Conservation (phyloP, 495 filamentous ascomycete genomes). For the Parathielavia hyrcaniae region DNA sequence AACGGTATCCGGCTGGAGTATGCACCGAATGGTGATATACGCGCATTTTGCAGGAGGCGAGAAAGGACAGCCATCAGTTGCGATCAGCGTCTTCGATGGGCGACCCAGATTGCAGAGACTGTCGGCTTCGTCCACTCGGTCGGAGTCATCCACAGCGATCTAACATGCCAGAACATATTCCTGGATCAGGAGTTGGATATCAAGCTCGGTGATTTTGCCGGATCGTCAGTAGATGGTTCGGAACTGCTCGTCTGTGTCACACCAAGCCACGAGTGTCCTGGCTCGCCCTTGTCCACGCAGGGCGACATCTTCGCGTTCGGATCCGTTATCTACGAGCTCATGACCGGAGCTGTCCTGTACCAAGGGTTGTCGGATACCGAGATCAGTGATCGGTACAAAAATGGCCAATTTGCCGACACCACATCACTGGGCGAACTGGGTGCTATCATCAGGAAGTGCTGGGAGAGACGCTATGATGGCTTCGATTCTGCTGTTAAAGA, state of each 20-base stretch:
- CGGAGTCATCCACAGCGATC: not conserved
- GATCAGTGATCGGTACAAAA: not conserved
- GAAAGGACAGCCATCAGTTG: not conserved
- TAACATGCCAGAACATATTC: conserved; percentile 4
- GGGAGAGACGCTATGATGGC: not conserved
- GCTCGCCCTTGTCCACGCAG: not conserved
- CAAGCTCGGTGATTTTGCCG: conserved; percentile 4
- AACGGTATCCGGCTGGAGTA: not conserved
- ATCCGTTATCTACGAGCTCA: conserved; percentile 3
- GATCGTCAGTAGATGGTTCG: conserved; percentile 1
- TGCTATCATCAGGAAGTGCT: not conserved
- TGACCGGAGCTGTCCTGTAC: not conserved
- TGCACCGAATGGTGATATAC: not conserved
- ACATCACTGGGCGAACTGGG: not conserved
- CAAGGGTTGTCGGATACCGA: not conserved
- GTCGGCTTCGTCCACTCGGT: not conserved
- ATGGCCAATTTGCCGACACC: conserved; percentile 1
- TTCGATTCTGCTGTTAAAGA: not conserved
- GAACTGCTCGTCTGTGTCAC: not conserved
- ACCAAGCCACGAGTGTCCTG: conserved; percentile 4
- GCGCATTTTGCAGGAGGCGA: not conserved
- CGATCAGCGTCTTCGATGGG: not conserved
- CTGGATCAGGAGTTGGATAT: not conserved
- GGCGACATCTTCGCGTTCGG: conserved; percentile 1
- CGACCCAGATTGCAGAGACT: not conserved